These are phyloP conservation scores for Phytophthora lateralis DNA, from an alignment of 352 stramenopile genomes.

Conservation along the genomic window DNA sequence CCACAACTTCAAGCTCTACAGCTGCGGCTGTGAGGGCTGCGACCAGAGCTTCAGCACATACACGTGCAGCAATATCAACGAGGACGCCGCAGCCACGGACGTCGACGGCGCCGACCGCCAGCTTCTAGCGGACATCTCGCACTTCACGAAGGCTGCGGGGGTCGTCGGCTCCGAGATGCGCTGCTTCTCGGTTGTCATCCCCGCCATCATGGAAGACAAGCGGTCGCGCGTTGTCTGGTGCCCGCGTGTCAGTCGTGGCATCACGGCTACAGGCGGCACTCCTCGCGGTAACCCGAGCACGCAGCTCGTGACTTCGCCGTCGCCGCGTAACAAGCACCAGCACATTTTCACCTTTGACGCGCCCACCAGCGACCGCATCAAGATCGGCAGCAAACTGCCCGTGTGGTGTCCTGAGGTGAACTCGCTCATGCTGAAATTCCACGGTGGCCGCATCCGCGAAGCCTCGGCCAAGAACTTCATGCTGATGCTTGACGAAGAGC, in stretches of 20 bases:
- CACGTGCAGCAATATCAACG: conserved; percentile 79
- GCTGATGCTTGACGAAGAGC: conserved; percentile 81
- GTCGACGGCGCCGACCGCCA: conserved; percentile 69
- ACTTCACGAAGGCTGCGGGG: conserved; percentile 83
- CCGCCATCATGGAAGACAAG: conserved; percentile 81
- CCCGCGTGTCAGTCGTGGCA: conserved; percentile 63
- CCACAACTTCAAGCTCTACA: conserved; percentile 90
- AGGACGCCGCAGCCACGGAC: conserved; percentile 39
- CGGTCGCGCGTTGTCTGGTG: conserved; percentile 87
- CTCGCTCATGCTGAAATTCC: conserved; percentile 91
- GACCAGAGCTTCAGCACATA: conserved; percentile 86
- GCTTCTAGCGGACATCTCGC: conserved; percentile 83
- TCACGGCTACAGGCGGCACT: conserved; percentile 68
- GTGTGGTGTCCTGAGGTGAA: conserved; percentile 89
- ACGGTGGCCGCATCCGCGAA: conserved; percentile 84
- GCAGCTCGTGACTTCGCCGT: conserved; percentile 75
- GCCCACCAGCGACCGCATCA: conserved; percentile 73
- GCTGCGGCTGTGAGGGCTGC: conserved; percentile 85
- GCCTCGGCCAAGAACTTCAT: conserved; percentile 92
- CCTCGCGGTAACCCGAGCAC: conserved; percentile 54
- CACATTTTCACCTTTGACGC: conserved; percentile 80
- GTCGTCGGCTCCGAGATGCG: conserved; percentile 82
- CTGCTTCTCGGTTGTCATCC: conserved; percentile 80
- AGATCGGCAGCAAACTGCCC: conserved; percentile 84
- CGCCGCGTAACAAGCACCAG: conserved; percentile 65